phyloP scores from a whole-genome alignment of 345 rosid genomes.

The Sonneratia caseolaris region DNA sequence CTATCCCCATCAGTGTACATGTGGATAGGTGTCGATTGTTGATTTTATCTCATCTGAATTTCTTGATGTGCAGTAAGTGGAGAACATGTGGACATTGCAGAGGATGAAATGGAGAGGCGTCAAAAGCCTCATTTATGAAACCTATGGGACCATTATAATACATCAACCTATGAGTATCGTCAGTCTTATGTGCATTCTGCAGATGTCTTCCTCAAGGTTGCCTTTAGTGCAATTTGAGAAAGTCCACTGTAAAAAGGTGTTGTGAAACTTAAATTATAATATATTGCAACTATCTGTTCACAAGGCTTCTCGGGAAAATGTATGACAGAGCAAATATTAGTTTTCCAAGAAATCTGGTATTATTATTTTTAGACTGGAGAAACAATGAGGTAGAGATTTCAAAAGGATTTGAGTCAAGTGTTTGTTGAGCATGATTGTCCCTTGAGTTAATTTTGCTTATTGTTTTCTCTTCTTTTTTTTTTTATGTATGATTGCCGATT shows the following conservation, averaged over 20 bases:
- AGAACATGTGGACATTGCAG: constrained; percentile 29
- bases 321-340: neutral
- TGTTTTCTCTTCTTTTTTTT: neutral
- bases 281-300: neutral
- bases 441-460: neutral
- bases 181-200: constrained; percentile 17
- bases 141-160: constrained; percentile 1
- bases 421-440: neutral
- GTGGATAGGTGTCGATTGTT: neutral
- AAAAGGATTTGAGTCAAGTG: neutral
- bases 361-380: neutral
- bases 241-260: constrained; percentile 74
- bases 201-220: constrained; percentile 67
- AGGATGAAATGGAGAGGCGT: constrained; percentile 46
- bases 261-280: neutral
- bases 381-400: neutral
- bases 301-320: neutral
- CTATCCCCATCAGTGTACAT: neutral
- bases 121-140: constrained; percentile 49
- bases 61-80: constrained; percentile 30
- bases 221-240: constrained; percentile 88
- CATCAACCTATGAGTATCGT: constrained; percentile 5
- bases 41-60: constrained; percentile 1
- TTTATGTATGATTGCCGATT: neutral
- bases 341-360: neutral